phyloP scores from a whole-genome alignment of 2,329 filamentous ascomycete genomes.

The Sporothrix euskadiensis region DNA sequence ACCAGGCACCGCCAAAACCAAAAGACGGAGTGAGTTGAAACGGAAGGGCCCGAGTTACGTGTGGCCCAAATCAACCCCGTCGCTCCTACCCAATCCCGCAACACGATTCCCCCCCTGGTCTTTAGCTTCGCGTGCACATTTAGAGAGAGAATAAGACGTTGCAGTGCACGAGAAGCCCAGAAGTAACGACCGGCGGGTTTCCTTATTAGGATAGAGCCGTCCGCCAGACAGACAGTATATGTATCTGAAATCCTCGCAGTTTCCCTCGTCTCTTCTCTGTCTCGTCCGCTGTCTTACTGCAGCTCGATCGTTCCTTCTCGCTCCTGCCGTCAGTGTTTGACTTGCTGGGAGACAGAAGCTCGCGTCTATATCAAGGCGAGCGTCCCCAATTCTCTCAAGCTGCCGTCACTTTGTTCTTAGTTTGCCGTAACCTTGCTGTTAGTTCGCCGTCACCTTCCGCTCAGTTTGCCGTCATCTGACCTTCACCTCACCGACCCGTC shows the following conservation, averaged over 20 bases:
- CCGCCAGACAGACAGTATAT: background rate
- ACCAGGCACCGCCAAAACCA: background rate
- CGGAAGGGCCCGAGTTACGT: background rate
- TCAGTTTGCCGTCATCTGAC: no score
- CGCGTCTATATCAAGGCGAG: background rate
- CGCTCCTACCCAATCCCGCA: constrained; percentile 2
- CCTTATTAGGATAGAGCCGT: background rate
- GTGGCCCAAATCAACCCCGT: background rate
- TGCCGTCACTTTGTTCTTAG: background rate
- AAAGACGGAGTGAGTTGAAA: background rate
- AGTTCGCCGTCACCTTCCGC: background rate
- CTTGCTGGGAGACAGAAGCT: no score
- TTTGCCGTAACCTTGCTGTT: background rate
- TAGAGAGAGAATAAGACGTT: background rate
- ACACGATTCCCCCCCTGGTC: background rate
- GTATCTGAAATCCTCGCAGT: background rate
- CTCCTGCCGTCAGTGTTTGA: background rate
- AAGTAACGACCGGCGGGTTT: constrained; percentile 9
- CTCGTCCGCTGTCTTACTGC: background rate
- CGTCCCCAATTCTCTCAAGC: background rate
- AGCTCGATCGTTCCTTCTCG: background rate
- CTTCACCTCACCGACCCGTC: background rate
- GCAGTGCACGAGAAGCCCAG: background rate
- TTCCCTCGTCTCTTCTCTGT: background rate
- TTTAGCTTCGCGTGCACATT: background rate